These are phyloP conservation scores for Fusarium sp. DNA, from an alignment of 2,329 filamentous ascomycete genomes.

Conservation along the genomic window DNA sequence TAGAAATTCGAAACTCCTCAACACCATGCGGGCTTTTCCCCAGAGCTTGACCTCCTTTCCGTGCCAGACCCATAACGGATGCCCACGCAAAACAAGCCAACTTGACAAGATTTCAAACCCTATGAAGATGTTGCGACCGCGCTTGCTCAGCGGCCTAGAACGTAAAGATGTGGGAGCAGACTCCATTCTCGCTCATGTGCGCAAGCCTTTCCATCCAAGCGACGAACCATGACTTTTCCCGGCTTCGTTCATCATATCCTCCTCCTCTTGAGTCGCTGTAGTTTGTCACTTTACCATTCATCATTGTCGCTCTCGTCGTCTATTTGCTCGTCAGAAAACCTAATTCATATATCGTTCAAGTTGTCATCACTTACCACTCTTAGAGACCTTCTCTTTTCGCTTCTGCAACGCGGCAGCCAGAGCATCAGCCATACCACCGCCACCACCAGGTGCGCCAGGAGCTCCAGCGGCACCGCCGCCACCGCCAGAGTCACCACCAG, in stretches of 20 bases:
- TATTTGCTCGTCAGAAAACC: constrained; percentile 47
- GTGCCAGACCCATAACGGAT: constrained; percentile 24
- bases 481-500: constrained; percentile 59
- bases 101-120: constrained; percentile 4
- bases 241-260: constrained; percentile 19
- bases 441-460: constrained; percentile 62
- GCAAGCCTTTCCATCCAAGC: constrained; percentile 10
- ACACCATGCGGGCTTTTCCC: constrained; percentile 33
- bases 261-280: constrained; percentile 17
- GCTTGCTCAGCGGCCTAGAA: constrained; percentile 13
- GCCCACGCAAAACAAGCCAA: constrained; percentile 22
- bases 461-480: constrained; percentile 63
- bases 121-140: constrained; percentile 2
- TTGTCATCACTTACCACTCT: constrained; percentile 80
- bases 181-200: constrained; percentile 3
- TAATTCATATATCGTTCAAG: background rate
- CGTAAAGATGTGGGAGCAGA: constrained; percentile 8
- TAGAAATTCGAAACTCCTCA: constrained; percentile 21
- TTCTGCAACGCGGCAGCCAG: constrained; percentile 81
- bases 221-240: constrained; percentile 15
- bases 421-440: constrained; percentile 82
- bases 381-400: constrained; percentile 93
- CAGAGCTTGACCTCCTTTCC: constrained; percentile 28
- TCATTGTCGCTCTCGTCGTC: constrained; percentile 83
- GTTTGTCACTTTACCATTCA: constrained; percentile 66